Conservation (phyloP, 441 rosid species). For the Viola pubescens region DNA sequence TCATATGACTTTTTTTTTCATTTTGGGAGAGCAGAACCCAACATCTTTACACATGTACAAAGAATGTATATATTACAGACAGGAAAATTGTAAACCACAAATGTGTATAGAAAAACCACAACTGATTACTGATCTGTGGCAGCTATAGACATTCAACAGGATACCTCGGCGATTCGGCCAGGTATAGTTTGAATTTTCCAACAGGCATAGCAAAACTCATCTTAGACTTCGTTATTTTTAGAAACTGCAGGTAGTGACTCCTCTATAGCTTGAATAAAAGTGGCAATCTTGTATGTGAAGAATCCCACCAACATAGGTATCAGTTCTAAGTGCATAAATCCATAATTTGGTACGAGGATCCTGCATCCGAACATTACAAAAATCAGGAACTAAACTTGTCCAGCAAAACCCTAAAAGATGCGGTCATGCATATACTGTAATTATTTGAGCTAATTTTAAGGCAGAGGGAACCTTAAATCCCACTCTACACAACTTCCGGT, state of each 20-base stretch:
- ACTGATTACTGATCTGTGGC: neutral
- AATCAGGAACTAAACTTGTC: too few species aligned
- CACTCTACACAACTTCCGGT: too few species aligned
- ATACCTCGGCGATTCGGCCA: conserved; percentile 2
- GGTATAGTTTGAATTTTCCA: neutral
- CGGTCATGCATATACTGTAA: too few species aligned
- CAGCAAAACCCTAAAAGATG: too few species aligned
- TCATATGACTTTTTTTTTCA: too few species aligned
- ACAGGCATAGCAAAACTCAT: neutral
- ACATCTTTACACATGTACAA: neutral
- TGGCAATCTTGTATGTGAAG: conserved; percentile 84
- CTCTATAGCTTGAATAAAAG: conserved; percentile 73
- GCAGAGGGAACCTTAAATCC: too few species aligned
- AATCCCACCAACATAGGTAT: conserved; percentile 91
- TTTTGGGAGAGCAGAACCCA: neutral
- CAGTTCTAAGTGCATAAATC: conserved; percentile 61
- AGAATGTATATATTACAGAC: neutral
- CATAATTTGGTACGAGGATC: conserved; percentile 77
- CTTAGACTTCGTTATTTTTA: conserved; percentile 26
- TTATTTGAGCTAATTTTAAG: too few species aligned
- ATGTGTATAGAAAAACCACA: neutral
- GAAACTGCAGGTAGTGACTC: conserved; percentile 39
- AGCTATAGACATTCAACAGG: neutral
- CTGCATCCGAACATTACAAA: conserved; percentile 29
- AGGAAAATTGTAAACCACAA: too few species aligned